These are phyloP conservation scores for Calonectria crousiana DNA, from an alignment of 2,329 filamentous ascomycete genomes.

Conservation along the genomic window DNA sequence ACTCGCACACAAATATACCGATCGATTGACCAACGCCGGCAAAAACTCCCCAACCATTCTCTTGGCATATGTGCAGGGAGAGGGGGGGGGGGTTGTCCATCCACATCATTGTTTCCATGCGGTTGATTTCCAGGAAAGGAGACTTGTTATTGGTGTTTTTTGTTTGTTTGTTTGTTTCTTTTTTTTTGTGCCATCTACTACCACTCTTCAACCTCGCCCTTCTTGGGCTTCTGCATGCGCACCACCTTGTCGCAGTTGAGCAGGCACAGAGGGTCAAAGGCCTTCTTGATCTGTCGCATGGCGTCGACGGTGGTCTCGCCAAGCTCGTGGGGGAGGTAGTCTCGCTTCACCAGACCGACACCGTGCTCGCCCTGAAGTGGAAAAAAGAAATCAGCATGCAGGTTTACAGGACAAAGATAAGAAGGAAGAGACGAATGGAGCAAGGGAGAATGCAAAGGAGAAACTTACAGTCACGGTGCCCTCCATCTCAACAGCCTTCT, in stretches of 20 bases:
- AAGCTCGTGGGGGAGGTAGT: slow-evolving; percentile 84
- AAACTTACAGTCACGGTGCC: slow-evolving; percentile 78
- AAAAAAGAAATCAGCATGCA: neutral
- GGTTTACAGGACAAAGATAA: neutral
- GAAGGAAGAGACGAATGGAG: neutral
- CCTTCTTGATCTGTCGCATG: slow-evolving; percentile 88
- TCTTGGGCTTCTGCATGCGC: slow-evolving; percentile 64
- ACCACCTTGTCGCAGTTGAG: slow-evolving; percentile 79
- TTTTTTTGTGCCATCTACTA: slow-evolving; percentile 37
- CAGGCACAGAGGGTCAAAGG: slow-evolving; percentile 80
- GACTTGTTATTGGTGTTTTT: neutral
- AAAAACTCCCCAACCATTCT: slow-evolving; percentile 13
- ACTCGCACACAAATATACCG: neutral
- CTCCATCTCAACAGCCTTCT: slow-evolving; percentile 85
- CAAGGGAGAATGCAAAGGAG: neutral
- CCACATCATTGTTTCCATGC: neutral
- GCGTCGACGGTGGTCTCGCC: slow-evolving; percentile 80
- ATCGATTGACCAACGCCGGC: slow-evolving; percentile 9
- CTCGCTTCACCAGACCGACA: slow-evolving; percentile 85
- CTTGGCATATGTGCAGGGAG: neutral
- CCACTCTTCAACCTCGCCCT: slow-evolving; percentile 60
- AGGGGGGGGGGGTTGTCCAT: neutral
- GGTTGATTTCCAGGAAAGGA: neutral
- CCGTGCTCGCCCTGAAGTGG: slow-evolving; percentile 79
- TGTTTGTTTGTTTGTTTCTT: neutral